Base-by-base conservation (phyloP, 2,329 filamentous ascomycete genomes). In the Verticillium alfalfae region DNA sequence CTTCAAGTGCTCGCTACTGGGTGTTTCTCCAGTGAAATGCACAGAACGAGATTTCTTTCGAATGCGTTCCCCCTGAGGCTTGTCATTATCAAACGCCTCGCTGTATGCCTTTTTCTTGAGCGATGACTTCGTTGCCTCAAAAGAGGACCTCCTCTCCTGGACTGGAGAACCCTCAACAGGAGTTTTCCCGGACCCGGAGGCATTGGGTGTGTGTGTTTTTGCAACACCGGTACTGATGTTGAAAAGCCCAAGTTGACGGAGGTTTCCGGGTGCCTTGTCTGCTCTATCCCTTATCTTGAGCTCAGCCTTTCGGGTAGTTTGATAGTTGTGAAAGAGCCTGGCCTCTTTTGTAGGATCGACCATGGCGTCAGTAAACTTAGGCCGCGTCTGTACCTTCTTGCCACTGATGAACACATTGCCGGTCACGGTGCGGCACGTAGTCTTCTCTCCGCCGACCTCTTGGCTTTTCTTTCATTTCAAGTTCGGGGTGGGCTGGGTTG, bases 361-460 rank as follows among this genome's bases (percentile, higher is more conserved):
- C 62, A 79, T 78, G 9, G 61, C 71, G 3, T 80, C 75, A 15
- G 66, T 67, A 3, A 84, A 68, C 13, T 65, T 75, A 2, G 61
- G 54, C 15, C 77, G 72, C 22, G 68, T 66, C 63, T 76, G 80
- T 36, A 67, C 70, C 34, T 66, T 69, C 61, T 73, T 80, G 2
- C 82, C 81, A 10, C 73, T 73, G 7, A 69, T 64, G 57, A 84
- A 84, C 1, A 84, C 75, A 62, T 84, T 85, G 15, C 61, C 65
- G 10, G 56, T 58, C 9, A 56, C 41, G 10, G 56, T 45, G 22
- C 56, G 56, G 22, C 9, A 22, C 13, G 45, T 49, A 5, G n/a
- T 49, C 45, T 49, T 49, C 45, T 49, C 45, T 8, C 45, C 4
- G 36, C 56, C n/a, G 26, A 45, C 34, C n/a, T 31, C 15, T 54